Evolutionary conservation across 192 early-diverging fungal genomes (phyloP).

Genomic region (Podila minutissima): DNA sequence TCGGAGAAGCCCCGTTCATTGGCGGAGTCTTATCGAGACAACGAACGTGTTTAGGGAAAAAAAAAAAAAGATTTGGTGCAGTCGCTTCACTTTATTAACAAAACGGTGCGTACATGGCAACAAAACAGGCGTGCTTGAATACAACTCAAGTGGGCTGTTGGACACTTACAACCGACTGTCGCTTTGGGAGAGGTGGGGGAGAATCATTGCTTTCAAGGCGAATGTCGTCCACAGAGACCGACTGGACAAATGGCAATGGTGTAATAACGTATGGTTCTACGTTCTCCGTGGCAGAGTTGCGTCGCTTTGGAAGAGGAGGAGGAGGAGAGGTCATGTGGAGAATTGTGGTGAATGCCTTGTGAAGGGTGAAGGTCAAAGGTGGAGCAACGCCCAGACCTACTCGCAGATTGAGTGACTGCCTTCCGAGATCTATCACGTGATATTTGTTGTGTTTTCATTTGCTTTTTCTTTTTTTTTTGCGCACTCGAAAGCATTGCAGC

Average conservation of each 20-base stretch:
- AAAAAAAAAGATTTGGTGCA: not conserved
- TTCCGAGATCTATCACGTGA: too few relatives aligned
- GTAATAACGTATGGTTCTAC: slow-evolving; percentile 7
- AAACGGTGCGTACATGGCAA: too few relatives aligned
- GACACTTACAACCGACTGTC: slow-evolving; percentile 24
- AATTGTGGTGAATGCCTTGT: not conserved
- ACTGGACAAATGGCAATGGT: not conserved
- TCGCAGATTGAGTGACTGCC: too few relatives aligned
- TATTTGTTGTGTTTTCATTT: too few relatives aligned
- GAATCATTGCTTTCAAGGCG: not conserved
- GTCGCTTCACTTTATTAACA: too few relatives aligned
- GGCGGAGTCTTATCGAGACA: slow-evolving; percentile 14
- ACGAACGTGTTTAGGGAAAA: not conserved
- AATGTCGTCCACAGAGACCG: not conserved
- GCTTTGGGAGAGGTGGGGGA: slow-evolving; percentile 22
- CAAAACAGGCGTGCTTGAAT: too few relatives aligned
- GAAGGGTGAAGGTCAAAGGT: not conserved
- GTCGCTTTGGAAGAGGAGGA: slow-evolving; percentile 15
- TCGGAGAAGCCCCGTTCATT: not conserved
- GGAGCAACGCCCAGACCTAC: not conserved
- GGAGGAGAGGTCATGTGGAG: slow-evolving; percentile 5
- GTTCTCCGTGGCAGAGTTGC: not conserved
- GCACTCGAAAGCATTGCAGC: too few relatives aligned
- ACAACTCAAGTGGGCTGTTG: not conserved
- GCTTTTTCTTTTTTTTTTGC: too few relatives aligned